Evolutionary conservation across 2,329 filamentous ascomycete genomes (phyloP), one percentile per base, ranked within the genome.

Genomic region (Phoma sp.): DNA sequence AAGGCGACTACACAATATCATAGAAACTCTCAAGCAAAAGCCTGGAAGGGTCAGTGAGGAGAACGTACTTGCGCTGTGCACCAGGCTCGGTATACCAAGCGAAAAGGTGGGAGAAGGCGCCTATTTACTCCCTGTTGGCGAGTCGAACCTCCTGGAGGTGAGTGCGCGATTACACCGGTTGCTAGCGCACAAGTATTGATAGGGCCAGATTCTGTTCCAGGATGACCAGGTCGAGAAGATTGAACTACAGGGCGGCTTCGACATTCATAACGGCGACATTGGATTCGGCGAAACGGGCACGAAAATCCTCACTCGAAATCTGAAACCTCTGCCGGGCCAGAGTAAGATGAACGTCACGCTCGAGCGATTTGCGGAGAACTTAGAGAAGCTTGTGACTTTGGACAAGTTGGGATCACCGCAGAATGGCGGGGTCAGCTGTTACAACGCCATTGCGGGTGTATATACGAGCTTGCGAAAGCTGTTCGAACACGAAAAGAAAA

Each of bases 391-490:
- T 31, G 86, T 89, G 3, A 81, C 76, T 5, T 76, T 92, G 51
- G 91, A 95, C 70, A 88, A 86, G 63, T 81, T 94, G 47, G 92
- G 90, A 72, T 82, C 85, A 21, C 86, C 86, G 1, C 84, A 84
- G 5, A 69, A 73, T 31, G 71, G 70, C 2, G 71, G 72, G 3
- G 80, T 94, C 7, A 91, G 91, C 64, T 90, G 90, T 71, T 89
- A 91, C 70, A 89, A 92, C 70, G 91, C 91, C 0, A 80, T 94
- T 39, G 86, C 85, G 4, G 90, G 90, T 3, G 80, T 96, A 6
- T 91, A 88, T 71, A 83, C 83, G 52, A 90, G 89, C 67, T 77
- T 95, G 56, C 80, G 83, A 55, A 86, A 82, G 63, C 77, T 96
- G n/a, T 86, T 90, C 67, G 80, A 85, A 40, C 89, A 90, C 80